Evolutionary conservation across 192 early-diverging fungal genomes (phyloP).

Genomic region (Umbelopsis sp.): DNA sequence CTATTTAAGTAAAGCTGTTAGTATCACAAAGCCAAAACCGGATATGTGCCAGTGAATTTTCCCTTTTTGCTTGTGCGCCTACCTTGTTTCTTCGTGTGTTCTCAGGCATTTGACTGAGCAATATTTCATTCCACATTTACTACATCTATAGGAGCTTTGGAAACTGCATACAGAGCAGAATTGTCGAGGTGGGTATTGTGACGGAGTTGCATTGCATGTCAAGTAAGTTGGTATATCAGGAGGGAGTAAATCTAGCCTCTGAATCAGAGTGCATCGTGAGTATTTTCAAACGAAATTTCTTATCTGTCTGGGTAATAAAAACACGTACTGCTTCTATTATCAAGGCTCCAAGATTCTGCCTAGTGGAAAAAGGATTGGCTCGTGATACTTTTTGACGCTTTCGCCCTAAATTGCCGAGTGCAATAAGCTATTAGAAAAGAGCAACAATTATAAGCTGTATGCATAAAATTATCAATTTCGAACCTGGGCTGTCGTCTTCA

Average conservation of each 20-base stretch:
- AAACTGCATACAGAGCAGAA: conserved; percentile 74
- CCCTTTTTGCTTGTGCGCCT: too few relatives aligned
- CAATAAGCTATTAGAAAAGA: not conserved
- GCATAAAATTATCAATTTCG: not conserved
- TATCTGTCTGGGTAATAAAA: not conserved
- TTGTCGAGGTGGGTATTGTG: conserved; percentile 41
- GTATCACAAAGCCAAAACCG: not conserved
- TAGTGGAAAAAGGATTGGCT: conserved; percentile 22
- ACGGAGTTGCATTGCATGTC: conserved; percentile 40
- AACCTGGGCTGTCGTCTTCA: conserved; percentile 34
- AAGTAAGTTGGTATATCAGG: conserved; percentile 31
- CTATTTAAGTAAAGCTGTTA: not conserved
- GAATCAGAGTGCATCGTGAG: not conserved
- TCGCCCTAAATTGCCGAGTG: not conserved
- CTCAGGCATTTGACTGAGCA: conserved; percentile 61
- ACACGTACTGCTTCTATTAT: conserved; percentile 36
- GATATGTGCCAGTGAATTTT: not conserved
- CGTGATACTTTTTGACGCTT: not conserved
- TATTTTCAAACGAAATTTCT: not conserved
- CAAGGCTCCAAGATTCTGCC: conserved; percentile 33
- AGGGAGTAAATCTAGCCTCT: conserved; percentile 10
- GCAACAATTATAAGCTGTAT: not conserved
- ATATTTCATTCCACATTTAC: conserved; percentile 66
- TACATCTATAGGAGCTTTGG: conserved; percentile 59
- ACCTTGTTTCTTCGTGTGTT: conserved; percentile 65